These are phyloP conservation scores for Eucalyptus paniculata DNA, from an alignment of 345 rosid genomes.

Conservation along the genomic window DNA sequence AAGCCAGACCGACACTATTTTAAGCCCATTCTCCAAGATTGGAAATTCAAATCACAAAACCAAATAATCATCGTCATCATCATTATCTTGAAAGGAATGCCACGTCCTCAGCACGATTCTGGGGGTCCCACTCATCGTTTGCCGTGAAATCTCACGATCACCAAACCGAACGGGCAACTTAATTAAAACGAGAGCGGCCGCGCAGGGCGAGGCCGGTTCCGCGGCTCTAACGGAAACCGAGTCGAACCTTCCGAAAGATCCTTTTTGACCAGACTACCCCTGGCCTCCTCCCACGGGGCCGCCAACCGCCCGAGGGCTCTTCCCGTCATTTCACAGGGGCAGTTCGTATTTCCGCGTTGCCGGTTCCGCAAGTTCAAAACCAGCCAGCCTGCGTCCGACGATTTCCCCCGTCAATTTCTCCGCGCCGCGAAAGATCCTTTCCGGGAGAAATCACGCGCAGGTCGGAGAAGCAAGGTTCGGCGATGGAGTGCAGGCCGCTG, in stretches of 20 bases:
- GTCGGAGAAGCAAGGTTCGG: not conserved
- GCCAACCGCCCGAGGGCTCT: not conserved
- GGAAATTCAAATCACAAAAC: not conserved
- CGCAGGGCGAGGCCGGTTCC: not conserved
- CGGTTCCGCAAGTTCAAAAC: not conserved
- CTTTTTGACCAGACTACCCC: not conserved
- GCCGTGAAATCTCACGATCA: not conserved
- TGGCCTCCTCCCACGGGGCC: not conserved
- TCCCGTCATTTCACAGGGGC: not conserved
- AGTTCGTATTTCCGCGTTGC: not conserved
- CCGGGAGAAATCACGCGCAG: not conserved
- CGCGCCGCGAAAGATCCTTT: not conserved
- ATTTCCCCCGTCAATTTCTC: not conserved
- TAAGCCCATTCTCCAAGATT: not conserved
- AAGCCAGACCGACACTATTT: not conserved
- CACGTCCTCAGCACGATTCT: not conserved
- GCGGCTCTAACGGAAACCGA: not conserved
- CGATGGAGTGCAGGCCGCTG: constrained; percentile 63
- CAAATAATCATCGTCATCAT: not conserved
- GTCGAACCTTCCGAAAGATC: not conserved
- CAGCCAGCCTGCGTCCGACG: not conserved
- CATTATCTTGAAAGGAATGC: not conserved
- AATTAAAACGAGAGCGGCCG: not conserved
- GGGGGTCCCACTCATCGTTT: not conserved
- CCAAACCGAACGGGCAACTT: not conserved